Conservation (phyloP, 164 flowering plant genomes). For the Protea cynaroides region DNA sequence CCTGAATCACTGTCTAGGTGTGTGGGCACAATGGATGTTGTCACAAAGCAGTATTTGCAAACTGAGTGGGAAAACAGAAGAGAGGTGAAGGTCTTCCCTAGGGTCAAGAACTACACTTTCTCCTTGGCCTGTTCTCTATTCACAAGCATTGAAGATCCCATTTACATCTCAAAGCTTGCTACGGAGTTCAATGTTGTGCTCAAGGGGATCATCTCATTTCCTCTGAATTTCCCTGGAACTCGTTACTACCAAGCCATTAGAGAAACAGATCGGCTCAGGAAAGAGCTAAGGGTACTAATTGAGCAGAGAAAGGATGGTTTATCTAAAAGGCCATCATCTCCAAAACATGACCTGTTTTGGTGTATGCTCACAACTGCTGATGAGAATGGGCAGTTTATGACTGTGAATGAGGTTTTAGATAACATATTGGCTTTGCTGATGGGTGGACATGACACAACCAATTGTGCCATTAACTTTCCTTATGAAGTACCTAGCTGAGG, state of each 20-base stretch:
- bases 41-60: constrained; percentile 15
- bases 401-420: constrained; percentile 2
- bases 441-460: constrained; percentile 12
- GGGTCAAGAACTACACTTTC: constrained; percentile 19
- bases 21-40: constrained; percentile 17
- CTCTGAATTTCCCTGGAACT: constrained; percentile 13
- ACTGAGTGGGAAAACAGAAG: constrained; percentile 11
- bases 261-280: neutral
- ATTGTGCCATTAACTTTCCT: constrained; percentile 7
- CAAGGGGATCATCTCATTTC: constrained; percentile 6
- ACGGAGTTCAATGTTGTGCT: neutral
- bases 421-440: constrained; percentile 11
- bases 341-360: constrained; percentile 5
- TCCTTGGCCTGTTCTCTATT: constrained; percentile 14
- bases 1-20: constrained; percentile 19
- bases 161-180: neutral
- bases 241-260: constrained; percentile 8
- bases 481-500: constrained; percentile 10
- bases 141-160: constrained; percentile 8
- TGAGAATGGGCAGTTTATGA: constrained; percentile 8
- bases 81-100: constrained; percentile 15
- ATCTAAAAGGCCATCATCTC: neutral
- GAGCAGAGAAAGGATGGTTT: neutral
- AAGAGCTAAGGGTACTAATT: constrained; percentile 5
- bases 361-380: constrained; percentile 6